Base-by-base conservation (phyloP, 1,284 basidiomycete species). In the Trametes sp. region DNA sequence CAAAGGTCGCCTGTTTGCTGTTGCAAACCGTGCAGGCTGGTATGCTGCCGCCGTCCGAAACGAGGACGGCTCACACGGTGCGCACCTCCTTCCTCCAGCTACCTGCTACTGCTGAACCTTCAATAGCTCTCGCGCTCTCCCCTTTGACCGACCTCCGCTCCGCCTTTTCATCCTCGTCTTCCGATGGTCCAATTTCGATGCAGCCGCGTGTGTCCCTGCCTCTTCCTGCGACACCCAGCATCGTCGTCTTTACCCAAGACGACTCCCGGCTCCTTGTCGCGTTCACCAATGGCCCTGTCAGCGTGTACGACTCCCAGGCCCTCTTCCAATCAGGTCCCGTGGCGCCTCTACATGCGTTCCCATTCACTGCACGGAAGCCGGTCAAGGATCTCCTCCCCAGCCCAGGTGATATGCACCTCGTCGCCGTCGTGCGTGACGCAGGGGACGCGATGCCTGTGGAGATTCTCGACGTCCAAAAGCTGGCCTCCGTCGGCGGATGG, bases 401-500 rank as follows among this genome's bases (percentile, higher is more conserved):
- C 75, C 89, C 90, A 4, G 87, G 84, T 10, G 85, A 83, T 50
- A 78, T 82, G 7, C 84, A 89, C 48, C 72, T 88, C 4, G 78
- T 91, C 6, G 90, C 88, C 8, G 77, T 90, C 21, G 75, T 92
- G 41, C 79, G 83, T 31, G 81, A 77, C 75, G 54, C 81, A 78
- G 72, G 80, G 74, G 57, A 80, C 26, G 65, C 70, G 51, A 70
- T 76, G 33, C 66, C 78, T 5, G 87, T 90, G 9, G 84, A 89
- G 46, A 72, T 92, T 46, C 70, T 89, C 24, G 87, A 91, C 72
- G 78, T 83, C 2, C 76, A 77, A 41, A 80, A 80, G 24, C 69
- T 87, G 61, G 76, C 82, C 57, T 74, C 80, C n/a, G 78, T 84
- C 28, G 87, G 85, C 11, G 89, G 87, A n/a, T 92, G 90, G 89